Percentiles rank a stretch among this genome's conserved stretches.
These are phyloP conservation scores for Lactuca sativa DNA, from an alignment of 129 eudicot genomes.

Conservation along the genomic window DNA sequence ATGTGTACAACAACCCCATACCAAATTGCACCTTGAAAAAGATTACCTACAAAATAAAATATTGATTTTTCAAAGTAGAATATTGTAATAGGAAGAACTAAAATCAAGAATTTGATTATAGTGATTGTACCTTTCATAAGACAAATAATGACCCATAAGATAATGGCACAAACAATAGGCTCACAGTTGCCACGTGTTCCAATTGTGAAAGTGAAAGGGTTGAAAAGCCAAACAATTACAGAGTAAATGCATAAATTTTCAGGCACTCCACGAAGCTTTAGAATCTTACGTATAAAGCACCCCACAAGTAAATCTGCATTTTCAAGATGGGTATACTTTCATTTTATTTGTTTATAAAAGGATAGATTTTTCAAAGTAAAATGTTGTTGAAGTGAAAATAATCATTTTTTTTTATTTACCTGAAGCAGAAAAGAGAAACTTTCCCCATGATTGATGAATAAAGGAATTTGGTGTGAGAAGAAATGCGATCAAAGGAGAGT, in stretches of 20 bases:
- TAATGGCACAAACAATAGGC: conserved; percentile 89
- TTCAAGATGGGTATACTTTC: conserved; percentile 2
- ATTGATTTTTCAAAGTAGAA: neutral
- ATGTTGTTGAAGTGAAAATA: too few species aligned
- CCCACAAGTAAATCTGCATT: conserved; percentile 88
- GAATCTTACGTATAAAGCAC: conserved; percentile 65
- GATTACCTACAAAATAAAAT: conserved; percentile 41
- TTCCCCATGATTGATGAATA: conserved; percentile 86
- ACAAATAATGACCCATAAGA: conserved; percentile 87
- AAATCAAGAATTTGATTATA: neutral
- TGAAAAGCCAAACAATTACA: conserved; percentile 86
- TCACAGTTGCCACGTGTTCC: conserved; percentile 99
- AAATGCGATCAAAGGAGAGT: conserved; percentile 89
- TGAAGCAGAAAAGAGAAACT: conserved; percentile 78
- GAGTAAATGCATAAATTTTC: conserved; percentile 58
- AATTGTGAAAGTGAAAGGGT: conserved; percentile 97
- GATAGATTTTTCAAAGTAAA: too few species aligned
- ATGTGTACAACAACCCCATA: conserved; percentile 96
- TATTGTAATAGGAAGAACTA: neutral
- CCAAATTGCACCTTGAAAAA: conserved; percentile 87
- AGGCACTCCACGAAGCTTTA: conserved; percentile 93
- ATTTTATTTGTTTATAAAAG: too few species aligned
- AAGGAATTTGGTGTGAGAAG: conserved; percentile 78
- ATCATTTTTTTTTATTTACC: too few species aligned
- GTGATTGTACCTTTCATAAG: conserved; percentile 68